These are phyloP conservation scores for Penicillium freii DNA, from an alignment of 2,329 filamentous ascomycete species.

Conservation along the genomic window DNA sequence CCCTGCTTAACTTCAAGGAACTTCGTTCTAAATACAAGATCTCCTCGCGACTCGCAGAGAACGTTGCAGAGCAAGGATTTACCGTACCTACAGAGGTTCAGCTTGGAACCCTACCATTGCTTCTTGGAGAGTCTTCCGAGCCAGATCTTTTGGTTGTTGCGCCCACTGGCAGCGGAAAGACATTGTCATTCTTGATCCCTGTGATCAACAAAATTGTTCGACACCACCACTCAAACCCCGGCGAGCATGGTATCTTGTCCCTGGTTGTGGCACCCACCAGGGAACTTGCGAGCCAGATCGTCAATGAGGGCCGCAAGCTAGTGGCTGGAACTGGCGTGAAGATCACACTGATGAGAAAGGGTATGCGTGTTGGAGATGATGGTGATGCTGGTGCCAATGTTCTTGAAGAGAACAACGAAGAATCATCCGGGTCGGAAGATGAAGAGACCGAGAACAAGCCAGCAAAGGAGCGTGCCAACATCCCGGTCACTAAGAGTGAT, in stretches of 20 bases:
- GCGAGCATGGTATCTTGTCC: slow-evolving; percentile 61
- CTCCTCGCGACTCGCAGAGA: slow-evolving; percentile 69
- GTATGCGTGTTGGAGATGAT: slow-evolving; percentile 62
- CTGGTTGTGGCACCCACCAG: slow-evolving; percentile 76
- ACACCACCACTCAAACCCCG: slow-evolving; percentile 49
- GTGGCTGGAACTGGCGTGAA: slow-evolving; percentile 72
- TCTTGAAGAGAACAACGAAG: slow-evolving; percentile 41
- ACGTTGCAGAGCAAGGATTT: slow-evolving; percentile 81
- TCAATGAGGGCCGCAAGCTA: slow-evolving; percentile 79
- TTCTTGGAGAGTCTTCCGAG: slow-evolving; percentile 55
- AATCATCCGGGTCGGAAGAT: slow-evolving; percentile 40
- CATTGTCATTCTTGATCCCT: slow-evolving; percentile 85
- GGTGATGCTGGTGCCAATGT: slow-evolving; percentile 42
- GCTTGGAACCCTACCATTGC: slow-evolving; percentile 75
- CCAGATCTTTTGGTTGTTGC: slow-evolving; percentile 84
- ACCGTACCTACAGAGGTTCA: slow-evolving; percentile 90
- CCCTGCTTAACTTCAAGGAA: slow-evolving; percentile 73
- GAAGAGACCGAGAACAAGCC: slow-evolving; percentile 28
- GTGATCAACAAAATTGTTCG: slow-evolving; percentile 73
- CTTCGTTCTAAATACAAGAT: slow-evolving; percentile 71
- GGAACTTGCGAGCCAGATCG: slow-evolving; percentile 78
- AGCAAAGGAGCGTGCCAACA: slow-evolving; percentile 32
- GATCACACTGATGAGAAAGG: slow-evolving; percentile 79
- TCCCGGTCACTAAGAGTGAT: slow-evolving; percentile 67
- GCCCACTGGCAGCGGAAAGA: slow-evolving; percentile 95